Percentiles rank a stretch among this genome's conserved stretches.
These are phyloP conservation scores for Panus rudis DNA, from an alignment of 768 basidiomycete genomes.

Conservation along the genomic window DNA sequence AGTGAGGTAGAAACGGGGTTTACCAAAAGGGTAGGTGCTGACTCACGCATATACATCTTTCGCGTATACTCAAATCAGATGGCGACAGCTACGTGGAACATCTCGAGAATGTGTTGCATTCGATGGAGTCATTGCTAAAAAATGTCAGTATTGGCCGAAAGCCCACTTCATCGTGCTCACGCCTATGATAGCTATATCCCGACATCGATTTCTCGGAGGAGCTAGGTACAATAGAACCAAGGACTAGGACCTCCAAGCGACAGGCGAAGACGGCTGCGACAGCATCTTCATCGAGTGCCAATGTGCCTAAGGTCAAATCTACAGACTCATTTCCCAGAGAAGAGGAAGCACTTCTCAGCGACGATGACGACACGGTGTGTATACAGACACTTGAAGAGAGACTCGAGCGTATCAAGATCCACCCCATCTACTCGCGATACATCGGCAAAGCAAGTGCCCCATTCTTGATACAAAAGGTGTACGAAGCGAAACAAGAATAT, in stretches of 20 bases:
- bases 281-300: constrained; percentile 1
- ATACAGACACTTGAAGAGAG: too few species aligned
- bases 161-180: neutral
- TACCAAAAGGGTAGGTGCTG: constrained; percentile 49
- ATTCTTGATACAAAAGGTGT: constrained; percentile 33
- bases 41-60: neutral
- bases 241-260: constrained; percentile 23
- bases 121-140: constrained; percentile 33
- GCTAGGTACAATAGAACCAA: constrained; percentile 39
- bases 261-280: neutral
- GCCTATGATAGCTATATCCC: constrained; percentile 46
- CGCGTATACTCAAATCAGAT: neutral
- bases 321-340: too few species aligned
- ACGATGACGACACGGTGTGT: too few species aligned
- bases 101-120: constrained; percentile 35
- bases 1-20: constrained; percentile 49
- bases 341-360: constrained; percentile 24
- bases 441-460: constrained; percentile 38
- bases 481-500: constrained; percentile 36
- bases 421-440: constrained; percentile 27
- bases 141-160: constrained; percentile 22
- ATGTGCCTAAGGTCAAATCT: constrained; percentile 8
- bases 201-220: constrained; percentile 56
- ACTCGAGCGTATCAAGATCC: constrained; percentile 21
- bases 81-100: constrained; percentile 29